Evolutionary conservation across 1,284 basidiomycete genomes (phyloP).

Genomic region (Pholiota adiposa): DNA sequence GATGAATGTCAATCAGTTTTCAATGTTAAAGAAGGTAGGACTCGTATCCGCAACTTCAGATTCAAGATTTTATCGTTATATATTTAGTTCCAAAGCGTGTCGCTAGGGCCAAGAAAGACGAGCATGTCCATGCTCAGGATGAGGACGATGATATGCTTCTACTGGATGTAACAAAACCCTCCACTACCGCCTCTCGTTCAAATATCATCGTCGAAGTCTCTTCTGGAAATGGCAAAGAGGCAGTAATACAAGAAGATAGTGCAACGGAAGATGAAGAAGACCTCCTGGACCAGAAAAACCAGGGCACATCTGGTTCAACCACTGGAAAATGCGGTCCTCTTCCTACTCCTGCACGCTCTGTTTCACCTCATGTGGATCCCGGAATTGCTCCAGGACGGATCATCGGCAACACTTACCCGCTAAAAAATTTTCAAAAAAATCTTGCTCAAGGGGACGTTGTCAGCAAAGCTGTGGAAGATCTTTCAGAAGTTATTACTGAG

Average conservation of each 20-base stretch:
- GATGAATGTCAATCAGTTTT: constrained; percentile 68
- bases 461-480: constrained; percentile 81
- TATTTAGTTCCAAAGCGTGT: constrained; percentile 31
- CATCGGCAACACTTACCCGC: constrained; percentile 73
- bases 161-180: constrained; percentile 54
- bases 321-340: constrained; percentile 30
- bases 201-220: constrained; percentile 18
- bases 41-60: not conserved
- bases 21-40: constrained; percentile 72
- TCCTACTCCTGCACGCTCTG: constrained; percentile 55
- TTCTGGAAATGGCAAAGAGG: constrained; percentile 5
- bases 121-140: constrained; percentile 52
- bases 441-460: constrained; percentile 76
- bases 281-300: constrained; percentile 31
- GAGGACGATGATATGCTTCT: constrained; percentile 66
- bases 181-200: constrained; percentile 15
- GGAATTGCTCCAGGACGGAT: constrained; percentile 67
- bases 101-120: constrained; percentile 29
- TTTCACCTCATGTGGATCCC: constrained; percentile 51
- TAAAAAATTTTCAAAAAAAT: constrained; percentile 77
- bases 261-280: constrained; percentile 48
- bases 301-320: constrained; percentile 14
- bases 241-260: constrained; percentile 33
- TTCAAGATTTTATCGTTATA: constrained; percentile 1
- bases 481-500: constrained; percentile 72